Base-by-base conservation (phyloP, 1,284 basidiomycete genomes). In the Ustilago shanxiensis region DNA sequence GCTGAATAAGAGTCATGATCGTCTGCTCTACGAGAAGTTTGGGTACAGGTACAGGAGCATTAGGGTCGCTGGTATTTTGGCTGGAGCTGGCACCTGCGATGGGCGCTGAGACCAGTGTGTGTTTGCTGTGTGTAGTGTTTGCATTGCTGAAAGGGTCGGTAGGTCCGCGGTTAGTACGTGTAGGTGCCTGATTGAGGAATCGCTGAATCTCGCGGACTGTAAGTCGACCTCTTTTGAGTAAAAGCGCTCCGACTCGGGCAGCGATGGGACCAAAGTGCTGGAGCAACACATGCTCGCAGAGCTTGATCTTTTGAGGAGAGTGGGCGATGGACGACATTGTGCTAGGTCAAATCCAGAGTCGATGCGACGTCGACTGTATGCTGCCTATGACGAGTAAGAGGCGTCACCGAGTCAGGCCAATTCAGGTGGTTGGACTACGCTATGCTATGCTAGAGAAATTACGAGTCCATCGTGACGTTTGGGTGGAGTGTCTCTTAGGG, bases 191-290 rank as follows among this genome's bases (percentile, higher is more conserved):
- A 26, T 80, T 79, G 59, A 85, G 66, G 45, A 80, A 81, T 41
- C 79, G 78, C 22, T 54, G 58, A 29, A 89, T 80, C 13, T 87
- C 87, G 3, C 89, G 81, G 31, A 95, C 88, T 8, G 92, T 90
- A 22, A 97, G 89, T 35, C 95, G 91, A 16, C 96, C 96, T 44
- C 93, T 90, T 55, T 91, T 91, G 18, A 98, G 90, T n/a, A 98
- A 88, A 11, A 90, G 89, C n/a, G 90, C 91, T 3, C 92, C 92
- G 59, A 98, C 90, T 85, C 90, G 90, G 16, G 73, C 90, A 47
- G 91, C 91, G 58, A 93, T 88, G 35, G 90, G 89, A 4, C 94
- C 94, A 85, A 95, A 95, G 75, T 94, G 92, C 26, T 91, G 89
- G 73, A 90, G 88, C 61, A 94, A 88, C 68, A 94, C 91, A 85